Conservation (phyloP, 73 alveolate species). For the Blepharisma stoltei region DNA sequence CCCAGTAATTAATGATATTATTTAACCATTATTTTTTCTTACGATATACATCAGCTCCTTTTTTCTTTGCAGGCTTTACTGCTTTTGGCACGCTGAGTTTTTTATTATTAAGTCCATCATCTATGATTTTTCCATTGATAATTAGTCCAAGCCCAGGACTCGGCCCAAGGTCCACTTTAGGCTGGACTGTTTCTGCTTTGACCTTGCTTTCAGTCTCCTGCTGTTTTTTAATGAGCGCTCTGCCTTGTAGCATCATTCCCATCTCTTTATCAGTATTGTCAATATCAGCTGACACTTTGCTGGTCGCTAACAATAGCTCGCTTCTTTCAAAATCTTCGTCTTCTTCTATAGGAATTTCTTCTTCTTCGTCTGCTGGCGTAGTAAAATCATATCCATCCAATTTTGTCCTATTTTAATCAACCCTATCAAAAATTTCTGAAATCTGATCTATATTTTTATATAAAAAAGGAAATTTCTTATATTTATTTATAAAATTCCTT, state of each 20-base stretch:
- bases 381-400: not conserved
- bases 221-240: not conserved
- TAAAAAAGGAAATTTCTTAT: too few species aligned
- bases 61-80: conserved; percentile 14
- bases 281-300: conserved; percentile 4
- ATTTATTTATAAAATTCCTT: too few species aligned
- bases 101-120: conserved; percentile 23
- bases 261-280: not conserved
- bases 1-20: not conserved
- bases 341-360: conserved; percentile 1
- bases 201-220: not conserved
- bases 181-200: not conserved
- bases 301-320: not conserved
- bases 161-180: not conserved
- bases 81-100: not conserved
- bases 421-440: too few species aligned
- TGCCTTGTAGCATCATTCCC: not conserved
- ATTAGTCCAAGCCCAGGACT: conserved; percentile 4
- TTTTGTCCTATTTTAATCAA: too few species aligned
- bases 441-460: too few species aligned
- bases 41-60: not conserved
- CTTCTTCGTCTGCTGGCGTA: conserved; percentile 2
- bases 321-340: not conserved
- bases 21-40: too few species aligned
- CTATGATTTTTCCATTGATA: conserved; percentile 24